Percentiles rank a stretch among this genome's conserved stretches.
Conservation (phyloP, 2,329 filamentous ascomycete species). For the Alternaria atra region DNA sequence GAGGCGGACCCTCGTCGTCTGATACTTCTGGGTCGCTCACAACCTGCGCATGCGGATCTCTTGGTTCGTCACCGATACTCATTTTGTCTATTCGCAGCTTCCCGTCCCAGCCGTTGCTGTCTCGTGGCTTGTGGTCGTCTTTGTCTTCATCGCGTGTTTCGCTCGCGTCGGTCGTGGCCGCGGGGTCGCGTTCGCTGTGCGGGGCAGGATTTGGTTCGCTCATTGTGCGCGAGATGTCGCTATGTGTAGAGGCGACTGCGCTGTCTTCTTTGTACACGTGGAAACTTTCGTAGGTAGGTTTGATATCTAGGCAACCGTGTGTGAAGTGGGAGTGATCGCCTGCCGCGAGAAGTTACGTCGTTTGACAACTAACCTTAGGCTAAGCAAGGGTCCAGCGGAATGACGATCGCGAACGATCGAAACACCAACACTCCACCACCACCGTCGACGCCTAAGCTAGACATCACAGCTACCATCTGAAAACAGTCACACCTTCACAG, state of each 20-base stretch:
- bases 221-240: constrained; percentile 26
- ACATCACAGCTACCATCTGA: background rate
- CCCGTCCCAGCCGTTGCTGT: constrained; percentile 77
- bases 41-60: constrained; percentile 66
- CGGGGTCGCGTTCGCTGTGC: constrained; percentile 40
- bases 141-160: constrained; percentile 31
- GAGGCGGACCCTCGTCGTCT: constrained; percentile 63
- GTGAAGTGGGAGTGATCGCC: constrained; percentile 12
- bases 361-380: constrained; percentile 24
- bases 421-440: constrained; percentile 5
- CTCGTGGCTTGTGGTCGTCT: constrained; percentile 43
- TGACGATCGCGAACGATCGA: constrained; percentile 17
- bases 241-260: background rate
- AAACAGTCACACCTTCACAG: background rate
- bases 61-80: constrained; percentile 50
- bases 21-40: constrained; percentile 87
- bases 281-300: background rate
- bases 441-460: background rate
- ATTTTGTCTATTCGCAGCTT: constrained; percentile 79
- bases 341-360: constrained; percentile 25
- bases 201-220: constrained; percentile 38
- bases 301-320: background rate
- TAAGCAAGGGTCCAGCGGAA: constrained; percentile 25
- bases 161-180: constrained; percentile 24
- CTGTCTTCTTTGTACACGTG: background rate